Evolutionary conservation across 73 alveolate genomes (phyloP).

Genomic region (Paramecium sexaurelia): DNA sequence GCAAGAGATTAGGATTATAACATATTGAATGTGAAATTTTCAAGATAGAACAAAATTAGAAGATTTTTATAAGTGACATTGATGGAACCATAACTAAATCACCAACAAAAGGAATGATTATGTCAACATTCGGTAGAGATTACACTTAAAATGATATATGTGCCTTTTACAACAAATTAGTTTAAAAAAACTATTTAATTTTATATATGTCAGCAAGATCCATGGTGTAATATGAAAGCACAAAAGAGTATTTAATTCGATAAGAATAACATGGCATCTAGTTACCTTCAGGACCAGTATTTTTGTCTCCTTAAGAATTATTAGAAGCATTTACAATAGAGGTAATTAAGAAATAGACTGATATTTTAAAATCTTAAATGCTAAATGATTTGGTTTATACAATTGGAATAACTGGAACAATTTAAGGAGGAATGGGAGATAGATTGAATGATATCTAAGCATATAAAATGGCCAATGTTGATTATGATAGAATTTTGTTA

Average conservation of each 20-base stretch:
- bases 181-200: background rate
- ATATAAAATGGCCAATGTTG: background rate
- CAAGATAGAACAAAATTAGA: background rate
- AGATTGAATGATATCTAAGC: conserved; percentile 12
- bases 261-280: background rate
- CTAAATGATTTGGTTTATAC: background rate
- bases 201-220: conserved; percentile 41
- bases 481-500: background rate
- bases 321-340: conserved; percentile 31
- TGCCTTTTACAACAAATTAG: background rate
- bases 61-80: conserved; percentile 32
- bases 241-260: background rate
- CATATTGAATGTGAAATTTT: background rate
- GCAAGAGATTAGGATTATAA: conserved; percentile 5
- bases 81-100: conserved; percentile 53
- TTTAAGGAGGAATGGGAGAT: conserved; percentile 50
- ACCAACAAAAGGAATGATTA: background rate
- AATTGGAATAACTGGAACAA: background rate
- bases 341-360: conserved; percentile 5
- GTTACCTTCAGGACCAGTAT: conserved; percentile 19
- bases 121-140: background rate
- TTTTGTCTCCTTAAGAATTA: background rate
- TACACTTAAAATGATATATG: background rate
- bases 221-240: background rate
- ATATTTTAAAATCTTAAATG: background rate